Evolutionary conservation across 164 flowering plant genomes (phyloP), one percentile per base, ranked within the genome.

Genomic region (Magnolia officinalis): DNA sequence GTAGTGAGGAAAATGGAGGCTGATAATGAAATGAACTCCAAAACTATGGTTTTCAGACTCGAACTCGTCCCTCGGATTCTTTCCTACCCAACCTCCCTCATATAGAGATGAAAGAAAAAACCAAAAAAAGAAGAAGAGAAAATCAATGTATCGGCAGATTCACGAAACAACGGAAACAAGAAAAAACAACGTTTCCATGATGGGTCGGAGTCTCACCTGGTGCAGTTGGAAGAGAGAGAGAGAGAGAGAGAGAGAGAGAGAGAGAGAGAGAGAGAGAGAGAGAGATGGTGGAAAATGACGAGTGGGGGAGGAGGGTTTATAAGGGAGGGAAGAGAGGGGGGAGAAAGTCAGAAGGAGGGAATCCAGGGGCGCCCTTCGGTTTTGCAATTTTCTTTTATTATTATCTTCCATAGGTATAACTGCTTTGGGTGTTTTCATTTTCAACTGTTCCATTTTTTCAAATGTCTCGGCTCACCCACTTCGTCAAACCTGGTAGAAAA

Each of bases 351-450:
- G n/a, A 59, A 59, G n/a, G 19, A 3, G 63, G 37, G 13, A 65
- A 65, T 65, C 68, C 68, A 65, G 68, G 68, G 68, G 68, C 68
- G 68, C 68, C 68, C 10, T 10, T 11, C 1, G 68, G 21, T 65
- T 11, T 24, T 65, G 11, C 37, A 8, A 29, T 2, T 1, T 8
- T 65, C 29, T 65, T 65, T 8, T 8, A 59, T 7, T 59, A 59
- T 59, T 59, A 3, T 59, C 6, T 4, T 37, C 45, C 6, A 37
- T 1, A 26, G 29, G 1, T 26, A 26, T 26, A 26, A 26, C 29
- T 26, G 29, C 29, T 26, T 26, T 26, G 29, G 29, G 29, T 26
- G 29, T 26, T 26, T 7, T 8, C 2, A 4, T 2, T 65, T 65
- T 65, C 68, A 23, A 65, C 21, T 26, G 13, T 65, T 65, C 23